Percentiles rank a stretch among this genome's conserved stretches.
These are phyloP conservation scores for Pythium dissimile DNA, from an alignment of 352 stramenopile genomes.

Conservation along the genomic window DNA sequence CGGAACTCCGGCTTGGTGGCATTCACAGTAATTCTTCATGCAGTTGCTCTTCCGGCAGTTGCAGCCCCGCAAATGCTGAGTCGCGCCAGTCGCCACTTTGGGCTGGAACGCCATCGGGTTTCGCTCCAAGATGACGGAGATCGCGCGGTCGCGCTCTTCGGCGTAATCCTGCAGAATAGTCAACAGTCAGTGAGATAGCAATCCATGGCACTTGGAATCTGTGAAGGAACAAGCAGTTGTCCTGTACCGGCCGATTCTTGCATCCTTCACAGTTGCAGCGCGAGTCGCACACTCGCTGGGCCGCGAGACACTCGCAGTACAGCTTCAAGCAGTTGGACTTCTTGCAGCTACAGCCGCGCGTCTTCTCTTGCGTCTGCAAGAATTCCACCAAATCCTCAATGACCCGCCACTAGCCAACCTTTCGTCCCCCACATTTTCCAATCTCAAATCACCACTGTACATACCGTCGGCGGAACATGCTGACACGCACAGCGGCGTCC, in stretches of 20 bases:
- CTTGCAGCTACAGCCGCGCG: slow-evolving; percentile 93
- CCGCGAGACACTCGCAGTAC: slow-evolving; percentile 82
- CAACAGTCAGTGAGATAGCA: no score
- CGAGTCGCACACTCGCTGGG: slow-evolving; percentile 62
- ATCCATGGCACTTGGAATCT: no score
- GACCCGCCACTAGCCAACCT: no score
- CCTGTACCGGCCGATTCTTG: slow-evolving; percentile 51
- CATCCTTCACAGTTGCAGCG: slow-evolving; percentile 82
- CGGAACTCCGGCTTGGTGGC: slow-evolving; percentile 87
- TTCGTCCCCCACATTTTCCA: no score
- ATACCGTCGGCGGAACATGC: slow-evolving; percentile 1
- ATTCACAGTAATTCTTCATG: slow-evolving; percentile 98
- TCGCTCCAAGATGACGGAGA: slow-evolving; percentile 86
- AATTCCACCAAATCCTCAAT: no score
- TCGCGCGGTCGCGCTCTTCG: slow-evolving; percentile 66
- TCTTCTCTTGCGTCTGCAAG: slow-evolving; percentile 38
- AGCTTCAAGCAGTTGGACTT: slow-evolving; percentile 97
- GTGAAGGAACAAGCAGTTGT: no score
- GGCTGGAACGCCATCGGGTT: slow-evolving; percentile 95
- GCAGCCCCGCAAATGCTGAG: slow-evolving; percentile 90
- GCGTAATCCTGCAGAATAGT: slow-evolving; percentile 34
- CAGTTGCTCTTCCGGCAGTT: slow-evolving; percentile 95
- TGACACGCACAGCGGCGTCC: slow-evolving; percentile 32
- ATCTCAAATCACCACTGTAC: no score
- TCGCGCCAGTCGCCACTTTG: slow-evolving; percentile 86